A percentile compares a stretch with the other conserved stretches of the same genome.
phyloP scores from a whole-genome alignment of 2,329 filamentous ascomycete species.

The Aureobasidium melanogenum region DNA sequence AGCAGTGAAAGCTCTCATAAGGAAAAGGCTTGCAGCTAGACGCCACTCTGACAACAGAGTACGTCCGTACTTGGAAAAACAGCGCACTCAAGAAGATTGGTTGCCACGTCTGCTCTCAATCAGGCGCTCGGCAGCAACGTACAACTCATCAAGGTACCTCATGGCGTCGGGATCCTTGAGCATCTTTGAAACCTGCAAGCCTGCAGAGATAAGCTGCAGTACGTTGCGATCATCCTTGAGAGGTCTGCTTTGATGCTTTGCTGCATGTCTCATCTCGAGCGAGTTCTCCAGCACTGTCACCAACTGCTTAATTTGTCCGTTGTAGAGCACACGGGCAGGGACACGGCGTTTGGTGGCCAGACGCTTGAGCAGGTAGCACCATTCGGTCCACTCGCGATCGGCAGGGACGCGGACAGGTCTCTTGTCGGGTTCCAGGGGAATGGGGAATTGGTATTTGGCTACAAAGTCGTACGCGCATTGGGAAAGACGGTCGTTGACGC shows the following conservation, averaged over 20 bases:
- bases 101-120: conserved; percentile 44
- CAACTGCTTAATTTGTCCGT: conserved; percentile 85
- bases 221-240: conserved; percentile 86
- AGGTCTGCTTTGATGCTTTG: conserved; percentile 72
- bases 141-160: conserved; percentile 72
- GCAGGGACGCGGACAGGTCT: conserved; percentile 64
- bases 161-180: conserved; percentile 76
- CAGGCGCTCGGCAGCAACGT: conserved; percentile 70
- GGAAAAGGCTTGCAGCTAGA: neutral
- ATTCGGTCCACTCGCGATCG: conserved; percentile 84
- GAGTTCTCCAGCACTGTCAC: conserved; percentile 84
- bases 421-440: conserved; percentile 75
- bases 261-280: conserved; percentile 76
- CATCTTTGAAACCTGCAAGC: conserved; percentile 80
- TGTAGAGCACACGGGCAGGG: conserved; percentile 70
- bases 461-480: conserved; percentile 86
- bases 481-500: conserved; percentile 76
- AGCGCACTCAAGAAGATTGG: neutral
- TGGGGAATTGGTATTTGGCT: conserved; percentile 83
- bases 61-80: neutral
- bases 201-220: conserved; percentile 76
- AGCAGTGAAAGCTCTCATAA: neutral
- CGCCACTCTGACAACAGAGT: neutral
- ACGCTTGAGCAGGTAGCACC: conserved; percentile 79
- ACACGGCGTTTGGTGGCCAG: conserved; percentile 80